Conservation (phyloP, 1,139 yeast species). For the Geotrichum australiense region DNA sequence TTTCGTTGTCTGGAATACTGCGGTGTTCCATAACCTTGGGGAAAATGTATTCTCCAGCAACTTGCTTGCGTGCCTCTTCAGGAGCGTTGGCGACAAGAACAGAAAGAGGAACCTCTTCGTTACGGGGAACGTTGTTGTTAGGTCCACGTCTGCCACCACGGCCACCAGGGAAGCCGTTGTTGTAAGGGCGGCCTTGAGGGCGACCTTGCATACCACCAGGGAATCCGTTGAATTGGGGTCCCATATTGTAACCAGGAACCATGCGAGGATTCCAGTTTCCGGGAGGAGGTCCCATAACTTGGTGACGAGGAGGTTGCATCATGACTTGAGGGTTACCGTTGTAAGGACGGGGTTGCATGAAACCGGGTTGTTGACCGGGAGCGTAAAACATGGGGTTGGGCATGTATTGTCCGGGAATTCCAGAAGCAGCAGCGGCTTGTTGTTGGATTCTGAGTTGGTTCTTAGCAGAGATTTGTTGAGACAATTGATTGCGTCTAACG, state of each 20-base stretch:
- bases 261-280: conserved; percentile 58
- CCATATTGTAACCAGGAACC: conserved; percentile 55
- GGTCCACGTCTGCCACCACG: conserved; percentile 22
- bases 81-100: conserved; percentile 36
- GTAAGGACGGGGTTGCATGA: conserved; percentile 70
- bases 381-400: conserved; percentile 87
- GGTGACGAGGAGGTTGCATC: conserved; percentile 64
- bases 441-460: conserved; percentile 98
- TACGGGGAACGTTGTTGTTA: conserved; percentile 21
- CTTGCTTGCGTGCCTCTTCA: conserved; percentile 89
- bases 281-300: conserved; percentile 57
- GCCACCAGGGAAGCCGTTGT: conserved; percentile 23
- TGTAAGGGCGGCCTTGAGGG: conserved; percentile 29
- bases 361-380: conserved; percentile 70
- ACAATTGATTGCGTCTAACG: conserved; percentile 93
- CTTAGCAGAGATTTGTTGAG: conserved; percentile 97
- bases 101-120: conserved; percentile 27
- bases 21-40: conserved; percentile 87
- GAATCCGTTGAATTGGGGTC: conserved; percentile 66
- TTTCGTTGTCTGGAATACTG: conserved; percentile 74
- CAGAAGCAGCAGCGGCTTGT: conserved; percentile 56
- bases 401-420: conserved; percentile 94
- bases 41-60: conserved; percentile 96
- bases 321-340: conserved; percentile 85
- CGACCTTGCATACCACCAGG: conserved; percentile 36